phyloP scores from a whole-genome alignment of 2,329 filamentous ascomycete species.

The Didymella pomorum region DNA sequence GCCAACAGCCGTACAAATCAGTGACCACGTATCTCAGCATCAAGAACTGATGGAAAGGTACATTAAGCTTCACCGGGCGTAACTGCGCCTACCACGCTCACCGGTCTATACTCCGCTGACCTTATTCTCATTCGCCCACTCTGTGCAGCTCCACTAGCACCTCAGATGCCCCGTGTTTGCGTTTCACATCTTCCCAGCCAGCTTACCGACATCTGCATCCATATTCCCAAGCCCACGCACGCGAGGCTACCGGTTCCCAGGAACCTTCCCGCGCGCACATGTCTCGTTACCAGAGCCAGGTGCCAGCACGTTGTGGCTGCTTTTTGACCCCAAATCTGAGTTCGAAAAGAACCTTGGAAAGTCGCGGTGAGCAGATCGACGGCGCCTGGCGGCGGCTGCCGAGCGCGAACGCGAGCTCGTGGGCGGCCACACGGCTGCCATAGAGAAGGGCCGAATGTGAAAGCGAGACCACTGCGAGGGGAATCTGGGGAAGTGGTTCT shows the following conservation, averaged over 20 bases:
- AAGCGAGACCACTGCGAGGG: too few relatives aligned
- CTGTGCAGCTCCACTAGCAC: conserved; percentile 1
- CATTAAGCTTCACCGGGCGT: neutral
- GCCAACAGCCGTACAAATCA: neutral
- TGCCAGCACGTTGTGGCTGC: conserved; percentile 2
- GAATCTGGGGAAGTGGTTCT: conserved; percentile 10
- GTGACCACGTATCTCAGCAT: neutral
- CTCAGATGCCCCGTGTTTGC: neutral
- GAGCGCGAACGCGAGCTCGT: neutral
- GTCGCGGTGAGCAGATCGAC: conserved; percentile 6
- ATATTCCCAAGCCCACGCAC: neutral
- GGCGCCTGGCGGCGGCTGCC: neutral
- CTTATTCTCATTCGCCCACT: conserved; percentile 4
- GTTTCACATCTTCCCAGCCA: conserved; percentile 13
- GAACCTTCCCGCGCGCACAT: conserved; percentile 5
- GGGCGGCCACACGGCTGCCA: neutral
- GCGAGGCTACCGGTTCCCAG: neutral
- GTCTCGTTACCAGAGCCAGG: conserved; percentile 6
- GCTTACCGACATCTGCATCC: conserved; percentile 3
- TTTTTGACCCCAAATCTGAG: conserved; percentile 7
- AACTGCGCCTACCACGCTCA: neutral
- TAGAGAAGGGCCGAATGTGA: neutral
- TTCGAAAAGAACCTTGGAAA: conserved; percentile 4
- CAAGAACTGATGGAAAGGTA: neutral
- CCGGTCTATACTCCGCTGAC: conserved; percentile 2